These are phyloP conservation scores for Lasiodiplodia theobromae DNA, from an alignment of 2,329 filamentous ascomycete species.

Conservation along the genomic window DNA sequence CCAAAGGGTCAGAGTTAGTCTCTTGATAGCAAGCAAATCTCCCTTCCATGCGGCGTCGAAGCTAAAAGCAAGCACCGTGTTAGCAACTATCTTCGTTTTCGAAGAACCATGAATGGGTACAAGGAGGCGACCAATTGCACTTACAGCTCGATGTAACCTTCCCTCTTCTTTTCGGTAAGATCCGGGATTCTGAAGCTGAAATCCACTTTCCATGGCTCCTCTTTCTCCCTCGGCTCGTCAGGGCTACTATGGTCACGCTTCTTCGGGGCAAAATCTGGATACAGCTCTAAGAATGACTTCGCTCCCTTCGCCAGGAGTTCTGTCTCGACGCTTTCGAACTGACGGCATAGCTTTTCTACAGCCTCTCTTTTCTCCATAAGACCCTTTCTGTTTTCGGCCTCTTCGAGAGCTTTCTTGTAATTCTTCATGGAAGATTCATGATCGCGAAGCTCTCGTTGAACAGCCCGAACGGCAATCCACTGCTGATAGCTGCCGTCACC, in stretches of 20 bases:
- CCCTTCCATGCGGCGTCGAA: slow-evolving; percentile 78
- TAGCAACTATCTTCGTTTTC: background rate
- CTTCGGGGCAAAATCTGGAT: slow-evolving; percentile 53
- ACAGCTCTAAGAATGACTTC: slow-evolving; percentile 71
- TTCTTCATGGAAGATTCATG: slow-evolving; percentile 48
- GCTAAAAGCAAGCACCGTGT: slow-evolving; percentile 42
- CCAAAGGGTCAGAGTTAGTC: slow-evolving; percentile 68
- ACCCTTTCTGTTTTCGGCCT: slow-evolving; percentile 35
- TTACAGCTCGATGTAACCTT: slow-evolving; percentile 70
- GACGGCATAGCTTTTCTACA: slow-evolving; percentile 58
- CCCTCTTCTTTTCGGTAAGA: slow-evolving; percentile 61
- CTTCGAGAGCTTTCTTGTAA: slow-evolving; percentile 37
- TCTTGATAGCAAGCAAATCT: slow-evolving; percentile 71
- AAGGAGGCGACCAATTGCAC: slow-evolving; percentile 37
- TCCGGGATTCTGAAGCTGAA: slow-evolving; percentile 60
- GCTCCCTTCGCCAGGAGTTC: slow-evolving; percentile 65
- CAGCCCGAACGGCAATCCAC: slow-evolving; percentile 57
- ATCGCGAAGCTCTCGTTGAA: slow-evolving; percentile 46
- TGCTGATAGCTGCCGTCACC: slow-evolving; percentile 66
- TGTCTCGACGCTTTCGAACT: slow-evolving; percentile 64
- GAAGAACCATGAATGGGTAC: too few species aligned
- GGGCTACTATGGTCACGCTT: slow-evolving; percentile 25
- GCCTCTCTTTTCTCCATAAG: slow-evolving; percentile 63
- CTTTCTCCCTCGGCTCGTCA: background rate
- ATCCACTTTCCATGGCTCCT: slow-evolving; percentile 38